Evolutionary conservation across 345 rosid species (phyloP), one percentile per base, ranked within the genome.

Genomic region (Bretschneidera sinensis): DNA sequence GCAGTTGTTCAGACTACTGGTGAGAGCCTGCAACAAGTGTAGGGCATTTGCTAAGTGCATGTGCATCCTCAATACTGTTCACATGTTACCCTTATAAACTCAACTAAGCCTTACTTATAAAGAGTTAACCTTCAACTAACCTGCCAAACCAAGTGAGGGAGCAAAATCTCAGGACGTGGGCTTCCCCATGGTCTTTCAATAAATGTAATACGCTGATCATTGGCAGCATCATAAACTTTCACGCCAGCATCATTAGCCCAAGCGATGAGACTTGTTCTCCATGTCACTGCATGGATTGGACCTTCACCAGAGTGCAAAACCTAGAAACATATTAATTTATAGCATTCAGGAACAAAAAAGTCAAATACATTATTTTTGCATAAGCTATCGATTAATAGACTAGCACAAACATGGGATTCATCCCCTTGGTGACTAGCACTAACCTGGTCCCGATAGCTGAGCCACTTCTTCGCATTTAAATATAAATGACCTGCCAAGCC

Each of bases 181-280:
- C 95, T 91, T 70, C 95, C 87, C 47, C 92, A 81, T 0, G 99
- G 99, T 66, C 83, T 85, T 67, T 91, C 97, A 73, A 95, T 95
- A 76, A 82, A 95, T 56, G 99, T 95, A 71, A 95, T 78, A 21
- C 95, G 91, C 73, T 85, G 91, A 79, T 85, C 89, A 73, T 85
- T 86, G 57, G 88, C 84, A 62, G 91, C 84, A 82, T 95, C 97
- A 72, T 91, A 95, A 71, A 95, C 95, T 69, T 95, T 95, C 39
- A 95, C 88, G 21, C 99, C 99, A 33, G 81, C 74, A 80, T 95
- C 99, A 81, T 91, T 95, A 71, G 99, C 99, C 99, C 99, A 95
- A 49, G 99, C 99, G 53, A 95, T 80, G 66, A 95, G 97, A 80
- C 81, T 91, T 34, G 78, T 69, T 72, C 95, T 86, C 99, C 99